phyloP scores from a whole-genome alignment of 371 early-diverging fungal genomes.

The Mucor circinelloides region DNA sequence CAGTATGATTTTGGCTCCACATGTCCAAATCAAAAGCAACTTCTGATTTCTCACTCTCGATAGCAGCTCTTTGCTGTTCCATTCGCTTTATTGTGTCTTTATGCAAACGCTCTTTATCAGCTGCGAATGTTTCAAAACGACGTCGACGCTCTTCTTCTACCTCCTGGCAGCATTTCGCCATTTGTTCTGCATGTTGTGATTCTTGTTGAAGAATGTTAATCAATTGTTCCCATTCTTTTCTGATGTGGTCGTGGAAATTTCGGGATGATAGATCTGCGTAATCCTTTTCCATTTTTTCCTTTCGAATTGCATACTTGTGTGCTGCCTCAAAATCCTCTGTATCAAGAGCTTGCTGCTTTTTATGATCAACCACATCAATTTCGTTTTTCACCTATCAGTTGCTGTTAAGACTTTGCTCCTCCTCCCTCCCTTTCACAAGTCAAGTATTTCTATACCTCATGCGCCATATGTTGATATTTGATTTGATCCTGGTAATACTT shows the following conservation, averaged over 20 bases:
- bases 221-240: neutral
- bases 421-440: no score
- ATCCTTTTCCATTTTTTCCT: neutral
- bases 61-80: neutral
- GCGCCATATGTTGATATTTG: neutral
- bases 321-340: neutral
- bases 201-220: neutral
- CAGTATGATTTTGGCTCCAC: slow-evolving; percentile 13
- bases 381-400: neutral
- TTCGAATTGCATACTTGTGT: neutral
- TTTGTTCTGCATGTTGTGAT: neutral
- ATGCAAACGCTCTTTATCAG: neutral
- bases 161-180: neutral
- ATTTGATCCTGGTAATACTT: neutral
- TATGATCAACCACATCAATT: neutral
- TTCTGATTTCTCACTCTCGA: neutral
- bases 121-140: neutral
- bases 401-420: neutral
- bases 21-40: slow-evolving; percentile 15
- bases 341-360: neutral
- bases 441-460: neutral
- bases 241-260: neutral
- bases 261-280: neutral
- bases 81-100: neutral
- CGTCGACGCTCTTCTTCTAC: neutral